These are phyloP conservation scores for Fusarium hostae DNA, from an alignment of 2,329 filamentous ascomycete genomes.

Conservation along the genomic window DNA sequence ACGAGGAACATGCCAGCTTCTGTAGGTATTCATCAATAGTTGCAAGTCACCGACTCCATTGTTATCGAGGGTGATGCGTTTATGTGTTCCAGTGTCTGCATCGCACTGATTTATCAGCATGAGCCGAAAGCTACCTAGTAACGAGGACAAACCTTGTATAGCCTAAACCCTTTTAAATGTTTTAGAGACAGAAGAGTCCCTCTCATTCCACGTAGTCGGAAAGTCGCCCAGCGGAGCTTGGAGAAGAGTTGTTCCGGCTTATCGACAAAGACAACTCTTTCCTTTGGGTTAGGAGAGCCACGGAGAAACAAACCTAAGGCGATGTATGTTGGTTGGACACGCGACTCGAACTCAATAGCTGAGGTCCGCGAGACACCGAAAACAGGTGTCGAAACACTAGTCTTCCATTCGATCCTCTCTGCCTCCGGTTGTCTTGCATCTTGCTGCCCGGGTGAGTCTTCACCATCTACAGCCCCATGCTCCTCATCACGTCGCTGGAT, in stretches of 20 bases:
- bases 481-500: background rate
- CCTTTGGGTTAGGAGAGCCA: background rate
- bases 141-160: background rate
- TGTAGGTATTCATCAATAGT: fast-evolving
- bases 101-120: background rate
- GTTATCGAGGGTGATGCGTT: fast-evolving
- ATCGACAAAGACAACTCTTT: background rate
- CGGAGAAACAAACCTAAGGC: background rate
- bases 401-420: background rate
- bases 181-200: background rate
- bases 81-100: fast-evolving
- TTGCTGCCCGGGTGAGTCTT: background rate
- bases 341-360: background rate
- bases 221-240: background rate
- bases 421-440: too few relatives aligned
- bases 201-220: background rate
- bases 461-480: background rate
- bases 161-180: background rate
- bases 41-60: background rate
- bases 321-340: background rate
- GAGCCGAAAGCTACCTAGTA: background rate
- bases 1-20: background rate
- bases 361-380: background rate
- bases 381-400: background rate
- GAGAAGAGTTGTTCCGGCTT: background rate